Evolutionary conservation across 139 green algal species (phyloP), one percentile per base, ranked within the genome.

Genomic region (Haematococcus sp.): DNA sequence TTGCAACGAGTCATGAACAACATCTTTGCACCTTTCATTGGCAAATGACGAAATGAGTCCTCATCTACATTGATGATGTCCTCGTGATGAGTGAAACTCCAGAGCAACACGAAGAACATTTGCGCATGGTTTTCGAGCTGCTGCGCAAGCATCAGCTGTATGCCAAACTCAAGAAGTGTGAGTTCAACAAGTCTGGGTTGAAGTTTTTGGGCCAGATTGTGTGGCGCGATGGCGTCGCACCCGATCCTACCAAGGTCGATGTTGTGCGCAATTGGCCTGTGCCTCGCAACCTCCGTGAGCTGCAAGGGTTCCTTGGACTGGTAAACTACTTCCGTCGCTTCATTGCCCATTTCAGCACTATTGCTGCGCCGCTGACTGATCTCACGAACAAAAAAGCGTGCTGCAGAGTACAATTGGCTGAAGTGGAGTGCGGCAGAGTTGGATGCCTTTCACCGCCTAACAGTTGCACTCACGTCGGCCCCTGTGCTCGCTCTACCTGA

Each of bases 41-140:
- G 4, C 30, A 68, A 1, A 60, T 64, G 17, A 59, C 88, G 55
- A 76, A 84, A 4, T 89, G 82, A 56, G 75, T 91, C 1, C 31
- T 83, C 19, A 68, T 88, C 31, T 89, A 86, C 33, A 63, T 91
- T 3, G 82, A 89, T 68, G 82, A 91, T 31, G 84, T 88, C 1
- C 56, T 87, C 23, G 83, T 88, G 13, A 87, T 75, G 49, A 78
- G 56, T n/a, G 51, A 69, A 19, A 81, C 22, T 22, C 23, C 17
- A 25, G 72, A 81, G 16, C 76, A 87, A 34, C 86, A 91, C 72
- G 0, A 65, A 33, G 2, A 69, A 7, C 80, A 91, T 55, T 33
- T 88, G 16, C 19, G 58, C 19, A 51, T 49, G 3, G 80, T 88
- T 1, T 40, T 90, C 0, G 33, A 76, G 0, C 23, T 73, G 1